Evolutionary conservation across 2,329 filamentous ascomycete genomes (phyloP).

Genomic region (Microdochium trichocladiopsis): DNA sequence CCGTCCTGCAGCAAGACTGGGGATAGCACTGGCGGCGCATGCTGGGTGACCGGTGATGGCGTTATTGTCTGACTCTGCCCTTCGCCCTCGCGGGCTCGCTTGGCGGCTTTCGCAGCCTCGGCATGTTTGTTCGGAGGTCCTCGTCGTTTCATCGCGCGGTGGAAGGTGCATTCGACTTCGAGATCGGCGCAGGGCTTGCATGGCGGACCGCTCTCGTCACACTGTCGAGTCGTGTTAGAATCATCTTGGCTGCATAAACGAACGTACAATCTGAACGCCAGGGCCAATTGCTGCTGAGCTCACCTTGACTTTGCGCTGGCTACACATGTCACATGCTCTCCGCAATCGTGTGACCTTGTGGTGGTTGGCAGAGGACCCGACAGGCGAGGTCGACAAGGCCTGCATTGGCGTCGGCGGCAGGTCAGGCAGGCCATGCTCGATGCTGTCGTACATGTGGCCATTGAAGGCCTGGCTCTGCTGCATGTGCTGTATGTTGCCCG

Average conservation of each 20-base stretch:
- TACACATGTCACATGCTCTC: conserved; percentile 55
- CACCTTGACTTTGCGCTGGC: conserved; percentile 53
- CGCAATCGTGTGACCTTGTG: conserved; percentile 47
- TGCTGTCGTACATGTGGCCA: neutral
- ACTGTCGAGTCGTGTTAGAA: conserved; percentile 20
- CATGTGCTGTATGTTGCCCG: neutral
- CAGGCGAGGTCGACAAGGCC: neutral
- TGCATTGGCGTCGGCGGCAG: neutral
- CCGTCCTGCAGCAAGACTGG: conserved; percentile 36
- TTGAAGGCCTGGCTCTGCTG: neutral
- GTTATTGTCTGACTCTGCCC: conserved; percentile 8
- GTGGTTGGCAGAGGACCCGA: neutral
- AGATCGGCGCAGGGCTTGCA: conserved; percentile 51
- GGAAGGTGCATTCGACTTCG: conserved; percentile 50
- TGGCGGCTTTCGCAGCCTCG: conserved; percentile 47
- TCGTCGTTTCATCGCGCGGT: conserved; percentile 49
- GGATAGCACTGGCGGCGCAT: conserved; percentile 6
- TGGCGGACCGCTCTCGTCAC: conserved; percentile 48
- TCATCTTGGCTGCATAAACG: neutral
- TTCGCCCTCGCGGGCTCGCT: conserved; percentile 31
- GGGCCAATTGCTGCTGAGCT: conserved; percentile 1
- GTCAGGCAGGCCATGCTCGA: neutral
- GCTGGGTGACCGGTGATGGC: conserved; percentile 24
- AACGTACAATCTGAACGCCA: neutral
- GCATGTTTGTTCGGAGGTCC: conserved; percentile 54